Conservation (phyloP, 352 stramenopile genomes). For the Globisporangium carolinianum region DNA sequence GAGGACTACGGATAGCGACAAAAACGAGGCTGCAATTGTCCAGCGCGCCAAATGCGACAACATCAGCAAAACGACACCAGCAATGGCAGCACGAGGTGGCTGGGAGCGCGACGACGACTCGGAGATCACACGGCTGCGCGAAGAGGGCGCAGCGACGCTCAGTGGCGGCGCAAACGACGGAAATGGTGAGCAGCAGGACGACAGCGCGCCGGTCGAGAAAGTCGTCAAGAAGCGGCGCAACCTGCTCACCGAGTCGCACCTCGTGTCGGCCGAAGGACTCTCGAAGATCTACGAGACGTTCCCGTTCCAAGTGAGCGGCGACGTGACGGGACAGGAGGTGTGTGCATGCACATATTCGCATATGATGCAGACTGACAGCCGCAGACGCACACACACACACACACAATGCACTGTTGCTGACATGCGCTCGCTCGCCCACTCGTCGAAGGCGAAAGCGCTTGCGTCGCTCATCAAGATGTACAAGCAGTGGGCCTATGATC, state of each 20-base stretch:
- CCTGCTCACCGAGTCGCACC: conserved; percentile 52
- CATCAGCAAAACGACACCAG: background rate
- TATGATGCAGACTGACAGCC: background rate
- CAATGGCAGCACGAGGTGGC: conserved; percentile 37
- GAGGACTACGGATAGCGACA: background rate
- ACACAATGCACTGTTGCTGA: no score
- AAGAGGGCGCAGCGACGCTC: conserved; percentile 9
- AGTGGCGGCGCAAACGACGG: conserved; percentile 3
- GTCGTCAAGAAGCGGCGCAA: conserved; percentile 39
- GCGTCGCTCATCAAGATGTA: conserved; percentile 70
- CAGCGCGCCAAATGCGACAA: background rate
- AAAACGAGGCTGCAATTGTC: background rate
- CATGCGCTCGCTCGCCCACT: background rate
- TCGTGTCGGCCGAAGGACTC: conserved; percentile 57
- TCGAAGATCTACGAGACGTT: conserved; percentile 70
- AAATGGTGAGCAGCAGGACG: conserved; percentile 8
- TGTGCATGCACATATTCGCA: background rate
- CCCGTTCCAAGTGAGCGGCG: conserved; percentile 49
- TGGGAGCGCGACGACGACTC: conserved; percentile 56
- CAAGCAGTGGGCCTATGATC: conserved; percentile 81
- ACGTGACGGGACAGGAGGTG: conserved; percentile 55
- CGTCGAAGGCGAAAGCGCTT: conserved; percentile 41
- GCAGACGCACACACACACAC: background rate
- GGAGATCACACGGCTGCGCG: conserved; percentile 17
- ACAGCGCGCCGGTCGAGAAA: conserved; percentile 2